Base-by-base conservation (phyloP, 495 filamentous ascomycete genomes). In the Penicillium atrosanguineum region DNA sequence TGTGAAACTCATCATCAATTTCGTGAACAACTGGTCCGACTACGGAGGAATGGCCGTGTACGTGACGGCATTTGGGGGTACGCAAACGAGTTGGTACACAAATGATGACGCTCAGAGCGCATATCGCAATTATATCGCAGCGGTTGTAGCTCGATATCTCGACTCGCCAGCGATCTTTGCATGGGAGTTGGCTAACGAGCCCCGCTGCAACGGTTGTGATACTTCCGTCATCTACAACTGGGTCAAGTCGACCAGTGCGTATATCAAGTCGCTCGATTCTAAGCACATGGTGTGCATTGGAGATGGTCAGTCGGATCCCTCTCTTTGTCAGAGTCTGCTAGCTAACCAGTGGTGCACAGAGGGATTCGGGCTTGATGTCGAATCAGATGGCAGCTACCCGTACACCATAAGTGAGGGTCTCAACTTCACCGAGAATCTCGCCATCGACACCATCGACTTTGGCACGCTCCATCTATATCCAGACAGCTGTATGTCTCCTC, bases 141-240 rank as follows among this genome's bases (percentile, higher is more conserved):
- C 83, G 11, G 77, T 90, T 11, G 75, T 91, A 1, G 68, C 66
- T 29, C 80, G 85, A 9, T 89, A 88, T 65, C 69, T 60, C 19
- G 69, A 62, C 36, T 82, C 78, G 3, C 48, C 75, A 0, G 82
- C 86, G 1, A 75, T 89, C 52, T 85, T 90, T 60, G 79, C 83
- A 0, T 90, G 87, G 87, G 85, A 89, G 59, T 70, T 89, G 7
- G 79, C 75, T 18, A 90, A 90, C 63, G 87, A 89, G 71, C 82
- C 85, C 9, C 77, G 85, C 50, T 89, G 86, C 74, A 77, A 77
- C 16, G 83, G 76, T 18, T 89, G 86, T 60, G 68, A 61, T 21
- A 73, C 82, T 0, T 73, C 74, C 7, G 73, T 85, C 11, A 77
- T 89, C 48, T 82, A 75, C 40, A 70, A 80, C 20, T 90, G 86